phyloP scores from a whole-genome alignment of 2,329 filamentous ascomycete species.

The Aspergillus brunneoviolaceus region DNA sequence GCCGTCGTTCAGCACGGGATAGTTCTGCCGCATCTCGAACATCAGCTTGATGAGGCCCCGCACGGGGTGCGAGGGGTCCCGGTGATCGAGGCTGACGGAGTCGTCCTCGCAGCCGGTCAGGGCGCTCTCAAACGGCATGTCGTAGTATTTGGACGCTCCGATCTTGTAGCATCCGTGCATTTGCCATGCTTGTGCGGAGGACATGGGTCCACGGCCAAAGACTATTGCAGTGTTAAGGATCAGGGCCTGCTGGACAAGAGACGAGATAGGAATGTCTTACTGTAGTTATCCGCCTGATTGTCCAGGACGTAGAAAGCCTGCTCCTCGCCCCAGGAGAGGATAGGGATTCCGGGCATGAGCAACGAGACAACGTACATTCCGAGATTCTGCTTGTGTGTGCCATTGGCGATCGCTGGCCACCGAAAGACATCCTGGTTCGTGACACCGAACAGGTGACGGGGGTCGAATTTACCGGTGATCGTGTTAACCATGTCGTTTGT shows the following conservation, averaged over 20 bases:
- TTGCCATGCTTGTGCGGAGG: constrained; percentile 60
- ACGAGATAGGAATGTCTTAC: background rate
- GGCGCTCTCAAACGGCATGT: constrained; percentile 57
- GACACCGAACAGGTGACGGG: constrained; percentile 62
- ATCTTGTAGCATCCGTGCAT: constrained; percentile 62
- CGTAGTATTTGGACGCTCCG: constrained; percentile 54
- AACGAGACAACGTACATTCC: constrained; percentile 59
- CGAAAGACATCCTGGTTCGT: constrained; percentile 66
- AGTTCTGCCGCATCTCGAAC: constrained; percentile 58
- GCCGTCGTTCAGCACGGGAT: constrained; percentile 60
- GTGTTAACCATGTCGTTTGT: constrained; percentile 61
- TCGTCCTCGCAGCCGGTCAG: constrained; percentile 57
- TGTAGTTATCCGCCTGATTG: constrained; percentile 62
- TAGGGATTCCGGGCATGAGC: constrained; percentile 60
- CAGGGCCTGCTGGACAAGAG: background rate
- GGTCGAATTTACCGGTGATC: constrained; percentile 57
- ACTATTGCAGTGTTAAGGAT: constrained; percentile 26
- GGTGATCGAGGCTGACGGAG: constrained; percentile 57
- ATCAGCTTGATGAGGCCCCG: constrained; percentile 60
- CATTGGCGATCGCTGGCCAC: constrained; percentile 60
- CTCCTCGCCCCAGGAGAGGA: constrained; percentile 63
- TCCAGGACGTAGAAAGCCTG: constrained; percentile 63
- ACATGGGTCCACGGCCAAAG: constrained; percentile 62
- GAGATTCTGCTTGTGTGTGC: constrained; percentile 56
- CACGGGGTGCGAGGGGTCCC: constrained; percentile 60